phyloP scores from a whole-genome alignment of 2,329 filamentous ascomycete genomes.

The Diaporthe longicolla region DNA sequence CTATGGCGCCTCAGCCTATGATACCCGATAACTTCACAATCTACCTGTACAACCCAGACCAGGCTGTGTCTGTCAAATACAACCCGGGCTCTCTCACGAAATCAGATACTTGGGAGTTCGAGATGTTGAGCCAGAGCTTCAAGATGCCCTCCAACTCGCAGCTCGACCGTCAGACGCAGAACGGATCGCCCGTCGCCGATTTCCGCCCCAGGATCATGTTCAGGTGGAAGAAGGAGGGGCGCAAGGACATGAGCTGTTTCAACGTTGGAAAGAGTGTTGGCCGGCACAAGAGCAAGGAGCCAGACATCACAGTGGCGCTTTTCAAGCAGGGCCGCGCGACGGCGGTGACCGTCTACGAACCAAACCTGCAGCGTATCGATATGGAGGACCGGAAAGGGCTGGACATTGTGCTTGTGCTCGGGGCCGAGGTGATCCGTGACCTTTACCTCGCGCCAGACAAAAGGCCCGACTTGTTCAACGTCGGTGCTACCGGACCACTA shows the following conservation, averaged over 20 bases:
- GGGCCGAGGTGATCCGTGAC: slow-evolving; percentile 75
- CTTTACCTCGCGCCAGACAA: slow-evolving; percentile 72
- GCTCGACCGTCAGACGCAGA: slow-evolving; percentile 80
- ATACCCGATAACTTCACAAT: slow-evolving; percentile 85
- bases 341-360: slow-evolving; percentile 87
- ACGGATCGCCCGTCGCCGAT: slow-evolving; percentile 55
- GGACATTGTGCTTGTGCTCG: slow-evolving; percentile 81
- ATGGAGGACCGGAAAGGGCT: slow-evolving; percentile 95
- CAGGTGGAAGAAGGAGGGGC: slow-evolving; percentile 90
- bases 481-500: slow-evolving; percentile 61
- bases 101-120: slow-evolving; percentile 89
- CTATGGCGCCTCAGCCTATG: slow-evolving; percentile 76
- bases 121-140: slow-evolving; percentile 90
- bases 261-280: slow-evolving; percentile 83
- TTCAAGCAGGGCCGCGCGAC: slow-evolving; percentile 79
- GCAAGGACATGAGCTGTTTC: slow-evolving; percentile 91
- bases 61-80: slow-evolving; percentile 79
- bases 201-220: slow-evolving; percentile 83
- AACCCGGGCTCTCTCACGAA: slow-evolving; percentile 85
- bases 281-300: slow-evolving; percentile 86
- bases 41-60: slow-evolving; percentile 94
- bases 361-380: slow-evolving; percentile 90
- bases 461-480: slow-evolving; percentile 81
- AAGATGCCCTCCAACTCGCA: slow-evolving; percentile 82
- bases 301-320: slow-evolving; percentile 94